Evolutionary conservation across 768 basidiomycete species (phyloP).

Genomic region (Scleroderma bovista): DNA sequence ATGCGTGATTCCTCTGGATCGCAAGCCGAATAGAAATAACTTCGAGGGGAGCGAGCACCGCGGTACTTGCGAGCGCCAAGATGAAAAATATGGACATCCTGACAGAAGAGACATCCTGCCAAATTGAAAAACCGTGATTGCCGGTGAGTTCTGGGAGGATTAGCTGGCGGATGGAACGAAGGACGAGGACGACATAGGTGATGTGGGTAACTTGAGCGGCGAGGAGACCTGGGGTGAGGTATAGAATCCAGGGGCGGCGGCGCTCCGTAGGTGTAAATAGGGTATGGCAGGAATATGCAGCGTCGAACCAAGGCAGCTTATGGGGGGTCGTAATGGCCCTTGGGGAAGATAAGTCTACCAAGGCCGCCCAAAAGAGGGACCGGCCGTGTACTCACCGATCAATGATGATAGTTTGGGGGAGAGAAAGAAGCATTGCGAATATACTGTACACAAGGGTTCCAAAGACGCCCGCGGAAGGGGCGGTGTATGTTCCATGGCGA

Average conservation of each 20-base stretch:
- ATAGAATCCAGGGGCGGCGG: constrained; percentile 66
- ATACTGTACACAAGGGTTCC: constrained; percentile 62
- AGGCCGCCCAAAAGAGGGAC: neutral
- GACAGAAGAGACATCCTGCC: constrained; percentile 19
- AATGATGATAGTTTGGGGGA: constrained; percentile 69
- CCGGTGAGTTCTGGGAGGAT: neutral
- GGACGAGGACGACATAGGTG: constrained; percentile 37
- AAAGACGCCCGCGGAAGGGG: constrained; percentile 55
- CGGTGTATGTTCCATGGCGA: constrained; percentile 59
- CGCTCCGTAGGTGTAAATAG: constrained; percentile 36
- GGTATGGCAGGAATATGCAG: constrained; percentile 36
- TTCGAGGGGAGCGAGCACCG: neutral
- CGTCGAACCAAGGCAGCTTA: constrained; percentile 59
- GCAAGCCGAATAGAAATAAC: constrained; percentile 4
- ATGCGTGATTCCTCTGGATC: neutral
- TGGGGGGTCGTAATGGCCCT: constrained; percentile 84
- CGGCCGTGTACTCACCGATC: constrained; percentile 51
- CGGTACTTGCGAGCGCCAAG: constrained; percentile 20
- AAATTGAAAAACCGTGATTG: constrained; percentile 25
- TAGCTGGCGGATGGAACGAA: constrained; percentile 28
- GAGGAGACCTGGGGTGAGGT: constrained; percentile 60
- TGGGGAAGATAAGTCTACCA: constrained; percentile 2
- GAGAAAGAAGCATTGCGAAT: constrained; percentile 57
- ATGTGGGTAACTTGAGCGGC: constrained; percentile 35
- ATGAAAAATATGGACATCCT: constrained; percentile 39